Evolutionary conservation across 768 basidiomycete genomes (phyloP), one percentile per base, ranked within the genome.

Genomic region (Collybia sordida): DNA sequence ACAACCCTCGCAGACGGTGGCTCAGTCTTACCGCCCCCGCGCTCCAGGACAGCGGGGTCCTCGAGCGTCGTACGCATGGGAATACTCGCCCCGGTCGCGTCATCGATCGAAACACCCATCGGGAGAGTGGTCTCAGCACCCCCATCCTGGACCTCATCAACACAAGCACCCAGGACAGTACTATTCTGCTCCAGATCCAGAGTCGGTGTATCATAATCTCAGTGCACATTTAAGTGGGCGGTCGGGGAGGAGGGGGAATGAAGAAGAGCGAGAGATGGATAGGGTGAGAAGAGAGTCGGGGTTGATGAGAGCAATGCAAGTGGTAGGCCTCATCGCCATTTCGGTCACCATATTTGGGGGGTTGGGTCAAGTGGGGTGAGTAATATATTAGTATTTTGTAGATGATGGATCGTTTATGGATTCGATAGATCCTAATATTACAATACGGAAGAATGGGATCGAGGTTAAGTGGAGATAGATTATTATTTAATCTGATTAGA

Each of bases 211-310:
- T 18, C 36, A 24, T 17, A 14, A 3, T 7, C 21, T 47, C 35
- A 37, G 35, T 6, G 35, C 45, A 6, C 45, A 47, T n/a, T 25
- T 47, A 17, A 38, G 36, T 18, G 23, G 36, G 18, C 45, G 36
- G 22, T 35, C 35, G n/a, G 35, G 23, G 14, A 23, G 34, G 45
- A 37, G 18, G 35, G 45, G 15, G 14, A 38, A 47, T 23, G 45
- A 47, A 25, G 45, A 47, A n/a, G 22, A 25, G 15, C 45, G 45
- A 22, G 59, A 62, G 42, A 23, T 65, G 23, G 66, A 68, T 42
- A 56, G 58, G 37, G 48, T 66, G 36, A 55, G 58, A 3, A 58
- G 59, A 17, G 60, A 66, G 44, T 51, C 52, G 17, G 49, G 58
- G 31, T 40, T 66, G 8, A 39, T 57, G 15, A 48, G 65, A 24